Base-by-base conservation (phyloP, 345 rosid genomes). In the Citrus glauca region DNA sequence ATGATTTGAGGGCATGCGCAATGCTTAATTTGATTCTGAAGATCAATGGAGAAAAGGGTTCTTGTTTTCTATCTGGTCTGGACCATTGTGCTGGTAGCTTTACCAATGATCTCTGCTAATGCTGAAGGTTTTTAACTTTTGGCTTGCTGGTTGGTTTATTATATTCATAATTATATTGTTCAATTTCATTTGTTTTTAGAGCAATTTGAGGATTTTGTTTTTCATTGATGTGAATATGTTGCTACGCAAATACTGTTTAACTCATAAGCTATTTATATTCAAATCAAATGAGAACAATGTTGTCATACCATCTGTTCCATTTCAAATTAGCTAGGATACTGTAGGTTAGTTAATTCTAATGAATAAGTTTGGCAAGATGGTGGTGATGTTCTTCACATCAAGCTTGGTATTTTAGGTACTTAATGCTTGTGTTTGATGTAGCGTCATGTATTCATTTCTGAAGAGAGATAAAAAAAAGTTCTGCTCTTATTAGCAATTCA, bases 1-100 rank as follows among this genome's bases (percentile, higher is more conserved):
- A 3, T 76, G 72, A 66, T 64, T 27, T 66, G 9, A 27, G 13
- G 66, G 35, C 60, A 45, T 27, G 24, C 11, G 55, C 48, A 33
- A 27, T 7, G 38, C 61, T 11, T 11, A 45, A 45, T 45, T 45
- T 45, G 50, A 45, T 45, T 66, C 55, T 40, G 65, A 67, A 76
- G 64, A 64, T 74, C 72, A 33, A 84, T 84, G 86, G 84, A 72
- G 78, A 71, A 33, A 63, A 30, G 72, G 48, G 64, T 61, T 73
- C 73, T 74, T 66, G 57, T 59, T 78, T 68, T 48, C 50, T 4
- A 48, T 76, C 76, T 71, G 56, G 22, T 50, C 22, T 50, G 7
- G 56, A 50, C 20, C 22, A 50, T 50, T 50, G 20, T 16, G 22
- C 22, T 50, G 56, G 56, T 17, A 50, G 22, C 56, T 50, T 50